A percentile compares a stretch with the other conserved stretches of the same genome.
phyloP scores from a whole-genome alignment of 495 filamentous ascomycete species.

The Penicilliopsis zonata region DNA sequence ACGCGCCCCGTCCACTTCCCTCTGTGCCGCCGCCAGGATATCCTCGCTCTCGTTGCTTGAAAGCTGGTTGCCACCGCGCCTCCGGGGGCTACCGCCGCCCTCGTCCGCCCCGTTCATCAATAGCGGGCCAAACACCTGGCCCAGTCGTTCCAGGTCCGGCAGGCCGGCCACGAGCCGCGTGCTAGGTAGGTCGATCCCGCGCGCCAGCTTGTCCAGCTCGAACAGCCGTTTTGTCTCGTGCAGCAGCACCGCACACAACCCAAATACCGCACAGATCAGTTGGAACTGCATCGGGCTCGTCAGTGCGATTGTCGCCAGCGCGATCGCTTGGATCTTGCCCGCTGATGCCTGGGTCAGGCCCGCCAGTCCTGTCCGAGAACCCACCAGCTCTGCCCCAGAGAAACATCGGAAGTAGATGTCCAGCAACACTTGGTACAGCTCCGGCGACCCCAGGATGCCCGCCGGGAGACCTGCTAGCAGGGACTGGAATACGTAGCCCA shows the following conservation, averaged over 20 bases:
- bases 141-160: constrained; percentile 16
- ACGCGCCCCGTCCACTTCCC: constrained; percentile 19
- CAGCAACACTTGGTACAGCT: constrained; percentile 53
- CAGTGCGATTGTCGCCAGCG: constrained; percentile 26
- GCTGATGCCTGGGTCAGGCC: constrained; percentile 7
- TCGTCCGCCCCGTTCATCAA: constrained; percentile 10
- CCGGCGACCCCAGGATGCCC: constrained; percentile 58
- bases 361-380: constrained; percentile 5
- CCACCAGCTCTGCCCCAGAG: constrained; percentile 29
- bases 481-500: constrained; percentile 61
- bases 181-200: constrained; percentile 4
- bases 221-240: constrained; percentile 10
- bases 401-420: constrained; percentile 46
- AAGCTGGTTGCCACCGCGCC: constrained; percentile 9
- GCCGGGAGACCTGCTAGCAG: constrained; percentile 59
- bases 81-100: not conserved
- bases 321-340: constrained; percentile 16
- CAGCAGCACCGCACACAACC: constrained; percentile 19
- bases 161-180: constrained; percentile 6
- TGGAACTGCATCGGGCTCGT: constrained; percentile 25
- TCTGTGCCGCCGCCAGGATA: not conserved
- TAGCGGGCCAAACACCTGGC: constrained; percentile 21
- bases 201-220: constrained; percentile 9
- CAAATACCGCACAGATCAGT: constrained; percentile 30
- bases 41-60: constrained; percentile 7